A percentile compares a stretch with the other conserved stretches of the same genome.
phyloP scores from a whole-genome alignment of 2,329 filamentous ascomycete species.

The Colletotrichum nymphaeae region DNA sequence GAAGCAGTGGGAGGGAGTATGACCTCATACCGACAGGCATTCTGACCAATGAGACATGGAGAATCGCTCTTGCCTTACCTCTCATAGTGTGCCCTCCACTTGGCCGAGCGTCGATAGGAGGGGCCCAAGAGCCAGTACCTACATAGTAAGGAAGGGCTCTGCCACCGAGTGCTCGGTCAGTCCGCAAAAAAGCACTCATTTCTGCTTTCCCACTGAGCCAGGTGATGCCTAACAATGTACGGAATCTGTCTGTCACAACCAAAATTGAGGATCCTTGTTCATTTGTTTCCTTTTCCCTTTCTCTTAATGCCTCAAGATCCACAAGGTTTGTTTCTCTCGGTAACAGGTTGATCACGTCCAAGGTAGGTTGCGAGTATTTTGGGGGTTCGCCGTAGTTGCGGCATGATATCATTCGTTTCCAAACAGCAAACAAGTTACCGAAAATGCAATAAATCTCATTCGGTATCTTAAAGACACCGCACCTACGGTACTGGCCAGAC shows the following conservation, averaged over 20 bases:
- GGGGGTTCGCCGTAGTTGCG: not conserved
- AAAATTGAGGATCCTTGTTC: not conserved
- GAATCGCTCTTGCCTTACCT: constrained; percentile 6
- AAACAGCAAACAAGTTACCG: not conserved
- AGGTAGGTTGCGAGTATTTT: not conserved
- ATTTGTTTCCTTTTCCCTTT: not conserved
- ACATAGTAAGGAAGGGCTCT: not conserved
- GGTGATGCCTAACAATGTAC: not conserved
- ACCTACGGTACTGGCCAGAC: not conserved
- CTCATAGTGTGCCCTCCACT: not conserved
- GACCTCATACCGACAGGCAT: constrained; percentile 22
- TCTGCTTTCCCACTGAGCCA: not conserved
- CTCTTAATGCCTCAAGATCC: not conserved
- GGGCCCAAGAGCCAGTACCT: not conserved
- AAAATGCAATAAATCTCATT: not conserved
- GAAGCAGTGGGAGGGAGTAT: constrained; percentile 15
- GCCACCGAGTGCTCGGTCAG: constrained; percentile 5
- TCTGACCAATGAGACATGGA: not conserved
- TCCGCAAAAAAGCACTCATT: not conserved
- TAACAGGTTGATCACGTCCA: not conserved
- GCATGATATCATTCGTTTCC: not conserved
- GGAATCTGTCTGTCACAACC: not conserved
- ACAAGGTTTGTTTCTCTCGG: not conserved
- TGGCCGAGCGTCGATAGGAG: constrained; percentile 8
- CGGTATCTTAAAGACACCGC: not conserved